Evolutionary conservation across 2,329 filamentous ascomycete genomes (phyloP).

Genomic region (Fusarium begoniae): DNA sequence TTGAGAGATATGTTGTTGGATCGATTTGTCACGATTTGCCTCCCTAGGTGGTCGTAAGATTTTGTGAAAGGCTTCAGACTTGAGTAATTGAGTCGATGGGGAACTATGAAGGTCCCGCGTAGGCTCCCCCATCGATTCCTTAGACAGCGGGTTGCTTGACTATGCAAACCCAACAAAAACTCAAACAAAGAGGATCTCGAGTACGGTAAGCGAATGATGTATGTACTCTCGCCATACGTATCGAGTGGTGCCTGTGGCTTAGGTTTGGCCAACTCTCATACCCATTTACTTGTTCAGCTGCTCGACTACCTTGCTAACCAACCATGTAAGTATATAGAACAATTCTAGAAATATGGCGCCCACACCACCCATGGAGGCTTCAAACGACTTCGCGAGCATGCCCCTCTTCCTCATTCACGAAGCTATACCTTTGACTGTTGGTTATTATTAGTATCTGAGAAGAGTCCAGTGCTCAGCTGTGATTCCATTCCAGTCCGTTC

Average conservation of each 20-base stretch:
- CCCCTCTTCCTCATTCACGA: constrained; percentile 11
- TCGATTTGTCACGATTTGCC: not conserved
- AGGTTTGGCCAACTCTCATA: constrained; percentile 5
- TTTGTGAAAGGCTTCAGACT: not conserved
- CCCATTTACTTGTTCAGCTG: not conserved
- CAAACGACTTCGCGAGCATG: constrained; percentile 10
- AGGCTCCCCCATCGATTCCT: not conserved
- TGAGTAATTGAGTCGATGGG: not conserved
- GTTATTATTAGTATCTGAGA: not conserved
- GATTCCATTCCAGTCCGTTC: constrained; percentile 31
- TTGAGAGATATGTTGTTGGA: not conserved
- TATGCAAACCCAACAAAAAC: not conserved
- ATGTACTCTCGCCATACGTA: constrained; percentile 17
- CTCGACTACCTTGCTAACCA: constrained; percentile 3
- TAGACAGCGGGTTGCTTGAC: not conserved
- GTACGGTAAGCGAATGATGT: constrained; percentile 2
- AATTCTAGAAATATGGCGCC: constrained; percentile 34
- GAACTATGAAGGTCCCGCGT: not conserved
- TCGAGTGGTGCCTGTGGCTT: constrained; percentile 21
- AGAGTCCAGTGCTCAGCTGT: constrained; percentile 12
- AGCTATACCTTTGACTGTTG: not conserved
- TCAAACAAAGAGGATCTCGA: constrained; percentile 11
- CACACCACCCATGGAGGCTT: constrained; percentile 21
- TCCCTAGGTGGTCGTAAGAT: not conserved
- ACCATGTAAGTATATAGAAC: not conserved